Evolutionary conservation across 2,329 filamentous ascomycete genomes (phyloP), one percentile per base, ranked within the genome.

Genomic region (Claviceps sp.): DNA sequence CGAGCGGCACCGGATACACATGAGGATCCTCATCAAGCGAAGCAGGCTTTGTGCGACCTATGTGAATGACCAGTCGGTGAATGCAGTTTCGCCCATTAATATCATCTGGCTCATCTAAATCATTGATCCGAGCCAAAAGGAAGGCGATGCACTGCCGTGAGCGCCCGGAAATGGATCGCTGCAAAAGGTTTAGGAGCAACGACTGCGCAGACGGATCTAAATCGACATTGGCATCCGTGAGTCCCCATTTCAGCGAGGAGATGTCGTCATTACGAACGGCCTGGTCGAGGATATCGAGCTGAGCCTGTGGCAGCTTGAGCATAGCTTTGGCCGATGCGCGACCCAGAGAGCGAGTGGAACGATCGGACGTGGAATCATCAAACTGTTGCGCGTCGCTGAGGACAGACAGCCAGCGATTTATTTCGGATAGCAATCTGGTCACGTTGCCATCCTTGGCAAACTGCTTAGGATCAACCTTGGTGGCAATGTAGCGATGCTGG

Each of bases 11-110:
- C 0, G 73, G 69, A 40, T 70, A 73, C 39, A 78, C 69, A 16
- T 76, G 75, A 40, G 77, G 68, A 20, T 77, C 72, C 20, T 75
- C 65, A 48, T 82, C 65, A 49, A 81, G 78, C 3, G 67, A 65
- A 0, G 67, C 63, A 1, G 72, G 71, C 55, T 79, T 78, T n/a
- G 84, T 82, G 47, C 91, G 82, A 17, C 91, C 90, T 59, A 96
- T 94, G 20, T 90, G 84, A 54, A 97, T 94, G 43, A 98, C 85
- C 2, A 97, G 74, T 8, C 93, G 83, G 65, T 98, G 93, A 47
- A 98, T 80, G 64, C 88, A 93, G 64, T 96, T 98, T 13, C 93
- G 84, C 60, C 85, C 83, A 68, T 97, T 95, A 63, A 98, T 88
- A 62, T 97, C 93, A 58, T 95, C 87, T 2, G 86, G 79, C 62